Evolutionary conservation across 805 yeast species (phyloP), one percentile per base, ranked within the genome.

Genomic region (Ogataea siamensis): DNA sequence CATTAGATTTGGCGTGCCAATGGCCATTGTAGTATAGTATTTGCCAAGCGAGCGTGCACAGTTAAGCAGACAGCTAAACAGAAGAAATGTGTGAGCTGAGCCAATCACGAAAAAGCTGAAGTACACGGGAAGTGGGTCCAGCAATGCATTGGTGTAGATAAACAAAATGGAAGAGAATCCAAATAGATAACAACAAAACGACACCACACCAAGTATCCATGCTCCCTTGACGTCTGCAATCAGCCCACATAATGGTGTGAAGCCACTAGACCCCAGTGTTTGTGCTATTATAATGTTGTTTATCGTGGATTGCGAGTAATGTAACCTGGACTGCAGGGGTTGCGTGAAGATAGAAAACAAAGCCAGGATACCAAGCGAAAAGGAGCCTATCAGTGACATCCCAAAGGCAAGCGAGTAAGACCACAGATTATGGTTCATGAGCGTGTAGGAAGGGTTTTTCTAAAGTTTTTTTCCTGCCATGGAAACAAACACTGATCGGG

Each of bases 141-240:
- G 45, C 3, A 55, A 45, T 13, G 17, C 16, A 9, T 58, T 43
- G 15, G 54, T 46, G 31, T 60, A 61, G n/a, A 71, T 63, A 9
- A 62, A 39, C 16, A 73, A 64, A 1, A 77, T 72, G 37, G 70
- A 43, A 21, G 69, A 62, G 62, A 86, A 88, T 13, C 87, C 80
- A 1, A 87, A 78, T 5, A 78, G 67, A 51, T 83, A 84, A 13
- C 81, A 70, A 41, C 74, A 45, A 14, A 82, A 65, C 3, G 89
- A 70, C 13, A 84, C 50, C n/a, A 80, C 49, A 7, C 87, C 73
- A 27, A 88, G 58, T 16, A 82, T 62, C 43, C 83, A 81, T 3
- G 89, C 85, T 0, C 95, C 95, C 49, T 79, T 80, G 16, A 79
- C 68, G 57, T 88, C 96, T 1, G 95, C 93, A 33, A 86, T 66